A percentile compares a stretch with the other conserved stretches of the same genome.
These are phyloP conservation scores for Mycena capillaripes DNA, from an alignment of 768 basidiomycete genomes.

Conservation along the genomic window DNA sequence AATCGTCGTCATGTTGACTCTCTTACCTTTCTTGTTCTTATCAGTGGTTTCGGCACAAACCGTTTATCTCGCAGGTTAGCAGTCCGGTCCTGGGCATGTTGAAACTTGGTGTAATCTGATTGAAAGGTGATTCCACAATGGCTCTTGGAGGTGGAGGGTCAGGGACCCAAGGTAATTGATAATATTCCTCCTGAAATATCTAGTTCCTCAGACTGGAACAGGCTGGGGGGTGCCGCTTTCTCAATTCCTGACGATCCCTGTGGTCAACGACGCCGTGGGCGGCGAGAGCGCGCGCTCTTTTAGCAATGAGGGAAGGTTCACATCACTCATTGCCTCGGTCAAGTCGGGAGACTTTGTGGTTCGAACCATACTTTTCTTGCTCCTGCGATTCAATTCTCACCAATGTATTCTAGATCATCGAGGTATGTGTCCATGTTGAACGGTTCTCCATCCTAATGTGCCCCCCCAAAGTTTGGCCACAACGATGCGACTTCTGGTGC, in stretches of 20 bases:
- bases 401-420: slow-evolving; percentile 23
- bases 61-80: slow-evolving; percentile 18
- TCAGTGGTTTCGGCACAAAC: slow-evolving; percentile 23
- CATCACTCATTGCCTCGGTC: slow-evolving; percentile 32
- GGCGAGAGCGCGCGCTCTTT: slow-evolving; percentile 44
- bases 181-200: not conserved
- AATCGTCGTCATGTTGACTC: slow-evolving; percentile 5
- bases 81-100: not conserved
- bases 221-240: slow-evolving; percentile 41
- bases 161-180: slow-evolving; percentile 25
- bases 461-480: slow-evolving; percentile 42
- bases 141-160: slow-evolving; percentile 29
- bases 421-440: slow-evolving; percentile 7
- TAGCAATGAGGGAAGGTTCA: slow-evolving; percentile 41
- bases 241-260: slow-evolving; percentile 36
- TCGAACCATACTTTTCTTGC: not conserved
- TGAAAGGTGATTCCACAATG: slow-evolving; percentile 25
- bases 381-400: slow-evolving; percentile 3
- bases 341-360: slow-evolving; percentile 39
- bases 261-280: slow-evolving; percentile 43
- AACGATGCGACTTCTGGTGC: slow-evolving; percentile 40
- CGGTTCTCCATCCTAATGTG: not conserved
- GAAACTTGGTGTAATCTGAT: not conserved
- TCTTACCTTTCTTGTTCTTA: slow-evolving; percentile 6
- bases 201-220: not conserved